Conservation (phyloP, 2,329 filamentous ascomycete genomes). For the Aspergillus brunneoviolaceus region DNA sequence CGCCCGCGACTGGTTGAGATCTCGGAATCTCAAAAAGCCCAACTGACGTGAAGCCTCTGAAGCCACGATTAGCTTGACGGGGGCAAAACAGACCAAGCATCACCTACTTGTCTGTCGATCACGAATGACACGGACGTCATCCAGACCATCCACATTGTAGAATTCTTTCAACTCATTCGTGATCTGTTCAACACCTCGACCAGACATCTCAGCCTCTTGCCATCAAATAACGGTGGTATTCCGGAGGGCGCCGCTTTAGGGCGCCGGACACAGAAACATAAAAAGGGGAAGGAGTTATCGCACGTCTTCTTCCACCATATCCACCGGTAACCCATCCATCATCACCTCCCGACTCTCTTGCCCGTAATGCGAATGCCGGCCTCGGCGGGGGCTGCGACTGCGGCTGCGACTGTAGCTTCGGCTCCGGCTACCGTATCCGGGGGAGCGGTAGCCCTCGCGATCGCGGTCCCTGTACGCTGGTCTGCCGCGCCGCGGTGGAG, state of each 20-base stretch:
- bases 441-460: conserved; percentile 48
- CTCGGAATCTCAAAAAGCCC: conserved; percentile 57
- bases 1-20: conserved; percentile 49
- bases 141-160: conserved; percentile 53
- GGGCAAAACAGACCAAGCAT: neutral
- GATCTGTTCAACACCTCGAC: conserved; percentile 51
- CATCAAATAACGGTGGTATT: conserved; percentile 22
- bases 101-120: conserved; percentile 57
- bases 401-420: conserved; percentile 39
- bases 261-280: conserved; percentile 16
- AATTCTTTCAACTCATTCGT: conserved; percentile 54
- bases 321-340: conserved; percentile 50
- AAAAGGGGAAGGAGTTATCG: conserved; percentile 37
- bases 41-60: conserved; percentile 56
- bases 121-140: conserved; percentile 58
- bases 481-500: conserved; percentile 38
- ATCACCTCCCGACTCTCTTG: conserved; percentile 51
- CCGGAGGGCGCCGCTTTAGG: conserved; percentile 18
- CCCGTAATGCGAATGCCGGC: conserved; percentile 39
- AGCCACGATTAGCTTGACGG: conserved; percentile 11
- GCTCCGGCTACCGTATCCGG: conserved; percentile 36
- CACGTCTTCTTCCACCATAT: conserved; percentile 54
- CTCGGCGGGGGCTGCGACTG: conserved; percentile 37
- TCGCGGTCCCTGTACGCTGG: conserved; percentile 46
- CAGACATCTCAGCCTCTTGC: conserved; percentile 42